phyloP scores from a whole-genome alignment of 345 rosid genomes.

The Garcia nutans region DNA sequence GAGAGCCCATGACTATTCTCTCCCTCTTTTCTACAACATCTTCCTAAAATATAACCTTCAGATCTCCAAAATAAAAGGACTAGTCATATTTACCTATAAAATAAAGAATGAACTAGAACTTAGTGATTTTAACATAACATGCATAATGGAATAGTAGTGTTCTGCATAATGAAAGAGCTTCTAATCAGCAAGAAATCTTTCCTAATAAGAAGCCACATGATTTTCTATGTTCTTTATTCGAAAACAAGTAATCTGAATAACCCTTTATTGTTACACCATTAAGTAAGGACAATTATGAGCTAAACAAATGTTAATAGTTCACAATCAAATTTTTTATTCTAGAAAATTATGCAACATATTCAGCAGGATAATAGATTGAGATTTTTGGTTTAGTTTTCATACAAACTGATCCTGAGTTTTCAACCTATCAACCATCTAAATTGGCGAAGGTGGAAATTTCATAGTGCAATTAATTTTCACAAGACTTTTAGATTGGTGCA shows the following conservation, averaged over 20 bases:
- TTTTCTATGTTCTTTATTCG: neutral
- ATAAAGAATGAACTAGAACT: neutral
- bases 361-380: neutral
- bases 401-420: neutral
- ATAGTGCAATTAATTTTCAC: neutral
- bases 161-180: neutral
- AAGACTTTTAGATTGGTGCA: neutral
- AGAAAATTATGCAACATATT: neutral
- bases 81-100: neutral
- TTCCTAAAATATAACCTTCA: neutral
- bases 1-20: neutral
- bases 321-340: neutral
- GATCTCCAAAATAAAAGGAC: neutral
- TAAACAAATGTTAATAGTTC: neutral
- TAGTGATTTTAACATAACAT: neutral
- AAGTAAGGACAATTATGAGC: neutral
- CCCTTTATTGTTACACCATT: constrained; percentile 3
- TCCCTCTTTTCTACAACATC: neutral
- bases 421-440: neutral
- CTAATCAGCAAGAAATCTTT: neutral
- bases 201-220: neutral
- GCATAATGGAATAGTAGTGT: neutral
- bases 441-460: neutral
- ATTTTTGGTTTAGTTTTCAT: neutral
- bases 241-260: neutral